Base-by-base conservation (phyloP, 805 yeast species). In the Trichomonascus vanleenenianus region DNA sequence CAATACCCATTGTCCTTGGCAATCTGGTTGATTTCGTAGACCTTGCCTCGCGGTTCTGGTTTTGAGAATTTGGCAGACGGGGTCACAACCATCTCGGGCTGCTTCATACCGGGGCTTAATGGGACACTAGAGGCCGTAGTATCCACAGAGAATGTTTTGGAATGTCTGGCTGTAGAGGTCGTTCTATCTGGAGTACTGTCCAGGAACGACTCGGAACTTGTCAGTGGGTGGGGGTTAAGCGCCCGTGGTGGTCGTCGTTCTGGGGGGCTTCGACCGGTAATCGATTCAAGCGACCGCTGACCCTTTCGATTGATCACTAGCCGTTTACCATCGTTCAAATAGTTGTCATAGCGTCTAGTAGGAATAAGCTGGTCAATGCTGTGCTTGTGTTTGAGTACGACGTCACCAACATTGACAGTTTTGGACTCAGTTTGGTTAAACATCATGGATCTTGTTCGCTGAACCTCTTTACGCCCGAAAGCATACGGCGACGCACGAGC, bases 1-100 rank as follows among this genome's bases (percentile, higher is more conserved):
- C 87, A 89, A 62, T 87, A 89, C 9, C 85, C 94, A 33, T 56
- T 53, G 35, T 57, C 58, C 31, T 55, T 42, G n/a, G 64, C 61
- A 18, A 46, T 44, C 34, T 51, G 51, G 48, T 56, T 55, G 34
- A 58, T 38, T 18, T 34, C 38, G 5, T 14, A 25, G 30, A 9
- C 32, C 32, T n/a, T n/a, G 11, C 20, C 20, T 3, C 15, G 19
- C 9, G 16, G 16, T 15, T 14, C 12, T 4, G 35, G 35, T 12
- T 12, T 32, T 9, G 16, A 12, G 38, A 34, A 34, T 5, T 14
- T 34, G 6, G 38, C 38, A n/a, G 38, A 9, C 5, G 16, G 19
- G 6, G 38, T 34, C 20, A 10, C 15, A 3, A 6, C 20, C 20
- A 34, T 10, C 16, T 18, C 15, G 27, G 27, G 8, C 8, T 22